A percentile compares a stretch with the other conserved stretches of the same genome.
These are phyloP conservation scores for Metschnikowia henanensis DNA, from an alignment of 805 yeast species.

Conservation along the genomic window DNA sequence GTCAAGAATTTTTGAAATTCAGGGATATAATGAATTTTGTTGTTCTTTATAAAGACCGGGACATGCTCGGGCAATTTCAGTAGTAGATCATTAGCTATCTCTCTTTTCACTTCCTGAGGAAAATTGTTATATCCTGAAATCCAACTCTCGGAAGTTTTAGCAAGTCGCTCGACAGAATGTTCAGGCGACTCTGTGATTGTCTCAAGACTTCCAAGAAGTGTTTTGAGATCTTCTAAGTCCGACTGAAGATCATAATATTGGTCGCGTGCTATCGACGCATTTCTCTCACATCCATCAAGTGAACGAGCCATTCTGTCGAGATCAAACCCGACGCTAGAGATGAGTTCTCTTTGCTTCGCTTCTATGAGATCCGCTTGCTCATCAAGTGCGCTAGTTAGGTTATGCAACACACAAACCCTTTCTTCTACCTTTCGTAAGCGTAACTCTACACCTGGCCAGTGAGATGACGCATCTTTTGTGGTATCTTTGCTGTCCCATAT, in stretches of 20 bases:
- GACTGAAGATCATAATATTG: constrained; percentile 5
- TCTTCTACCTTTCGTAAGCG: constrained; percentile 14
- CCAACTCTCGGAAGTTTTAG: constrained; percentile 16
- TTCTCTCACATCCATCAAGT: constrained; percentile 11
- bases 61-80: constrained; percentile 29
- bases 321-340: constrained; percentile 15
- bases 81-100: constrained; percentile 22
- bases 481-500: neutral
- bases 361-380: constrained; percentile 21
- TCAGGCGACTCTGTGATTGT: constrained; percentile 13
- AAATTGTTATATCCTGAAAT: constrained; percentile 15
- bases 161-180: constrained; percentile 17
- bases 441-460: constrained; percentile 7
- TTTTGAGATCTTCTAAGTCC: constrained; percentile 17
- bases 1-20: constrained; percentile 38
- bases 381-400: constrained; percentile 18
- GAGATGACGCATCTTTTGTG: neutral
- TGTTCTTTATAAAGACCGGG: constrained; percentile 33
- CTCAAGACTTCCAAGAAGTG: constrained; percentile 11
- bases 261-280: constrained; percentile 3
- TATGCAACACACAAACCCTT: constrained; percentile 16
- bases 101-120: constrained; percentile 17
- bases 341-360: constrained; percentile 18
- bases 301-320: constrained; percentile 19
- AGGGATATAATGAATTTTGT: constrained; percentile 37